Evolutionary conservation across 1,284 basidiomycete genomes (phyloP).

Genomic region (Apiotrichum porosum): DNA sequence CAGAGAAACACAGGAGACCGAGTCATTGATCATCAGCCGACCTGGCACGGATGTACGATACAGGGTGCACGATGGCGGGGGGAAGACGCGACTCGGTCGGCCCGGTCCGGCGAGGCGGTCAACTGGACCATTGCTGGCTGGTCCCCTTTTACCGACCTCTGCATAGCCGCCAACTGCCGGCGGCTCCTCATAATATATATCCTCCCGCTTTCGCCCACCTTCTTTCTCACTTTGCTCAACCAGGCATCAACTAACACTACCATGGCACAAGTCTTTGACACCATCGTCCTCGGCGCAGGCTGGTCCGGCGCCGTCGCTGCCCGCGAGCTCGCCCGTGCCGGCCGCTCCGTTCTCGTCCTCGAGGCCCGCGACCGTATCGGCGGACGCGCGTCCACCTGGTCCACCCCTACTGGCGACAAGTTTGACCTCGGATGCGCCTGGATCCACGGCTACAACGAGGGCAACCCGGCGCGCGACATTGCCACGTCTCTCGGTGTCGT

Average conservation of each 20-base stretch:
- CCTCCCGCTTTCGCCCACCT: no score
- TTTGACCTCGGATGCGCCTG: conserved; percentile 53
- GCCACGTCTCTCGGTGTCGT: conserved; percentile 48
- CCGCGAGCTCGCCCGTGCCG: conserved; percentile 44
- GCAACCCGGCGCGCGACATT: conserved; percentile 49
- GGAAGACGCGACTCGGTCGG: no score
- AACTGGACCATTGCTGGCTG: no score
- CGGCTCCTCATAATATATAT: no score
- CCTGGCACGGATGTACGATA: no score
- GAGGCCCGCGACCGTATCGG: conserved; percentile 53
- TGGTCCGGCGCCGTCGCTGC: conserved; percentile 52
- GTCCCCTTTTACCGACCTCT: no score
- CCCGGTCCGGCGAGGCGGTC: no score
- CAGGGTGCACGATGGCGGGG: no score
- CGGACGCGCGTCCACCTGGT: conserved; percentile 51
- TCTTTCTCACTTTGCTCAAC: no score
- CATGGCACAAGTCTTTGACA: conserved; percentile 33
- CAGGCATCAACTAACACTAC: background rate
- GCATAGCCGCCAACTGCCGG: no score
- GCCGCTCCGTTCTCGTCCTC: conserved; percentile 49
- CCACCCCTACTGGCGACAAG: conserved; percentile 1
- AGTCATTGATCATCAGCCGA: no score
- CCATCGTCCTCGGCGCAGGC: conserved; percentile 52
- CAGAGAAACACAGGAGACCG: no score
- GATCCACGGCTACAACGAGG: conserved; percentile 53